These are phyloP conservation scores for Sequoiadendron giganteum DNA, from an alignment of 75 land plant species.

Conservation along the genomic window DNA sequence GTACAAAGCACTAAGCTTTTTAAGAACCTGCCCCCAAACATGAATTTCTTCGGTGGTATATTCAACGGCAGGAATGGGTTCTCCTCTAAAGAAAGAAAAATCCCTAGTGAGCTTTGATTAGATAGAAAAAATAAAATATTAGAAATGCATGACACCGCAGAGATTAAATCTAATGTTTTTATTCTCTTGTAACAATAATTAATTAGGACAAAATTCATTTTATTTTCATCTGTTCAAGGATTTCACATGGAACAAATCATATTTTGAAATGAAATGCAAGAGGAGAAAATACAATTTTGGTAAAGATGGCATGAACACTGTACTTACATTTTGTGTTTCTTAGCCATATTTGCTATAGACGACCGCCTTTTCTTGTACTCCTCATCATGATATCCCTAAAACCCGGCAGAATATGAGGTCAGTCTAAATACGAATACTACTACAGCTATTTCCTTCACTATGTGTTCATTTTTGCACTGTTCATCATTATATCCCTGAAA, in stretches of 20 bases:
- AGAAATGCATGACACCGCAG: not conserved
- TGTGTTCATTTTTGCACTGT: slow-evolving; percentile 19
- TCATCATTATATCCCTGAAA: slow-evolving; percentile 22
- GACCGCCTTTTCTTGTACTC: slow-evolving; percentile 27
- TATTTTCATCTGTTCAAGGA: not conserved
- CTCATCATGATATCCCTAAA: slow-evolving; percentile 25
- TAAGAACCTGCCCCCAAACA: slow-evolving; percentile 25
- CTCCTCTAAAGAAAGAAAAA: slow-evolving; percentile 15
- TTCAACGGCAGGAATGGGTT: slow-evolving; percentile 20
- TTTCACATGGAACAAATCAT: not conserved
- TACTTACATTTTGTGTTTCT: slow-evolving; percentile 21
- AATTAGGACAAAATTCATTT: not conserved
- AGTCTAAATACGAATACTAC: not conserved
- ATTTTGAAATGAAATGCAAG: not conserved
- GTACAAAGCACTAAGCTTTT: slow-evolving; percentile 18
- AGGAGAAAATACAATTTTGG: not conserved
- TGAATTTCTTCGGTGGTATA: slow-evolving; percentile 23
- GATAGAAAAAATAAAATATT: not conserved
- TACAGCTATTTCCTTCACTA: not conserved
- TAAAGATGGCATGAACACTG: not conserved
- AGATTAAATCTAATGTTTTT: not conserved
- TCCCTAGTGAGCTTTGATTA: not conserved
- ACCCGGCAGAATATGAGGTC: not conserved
- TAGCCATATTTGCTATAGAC: slow-evolving; percentile 21
- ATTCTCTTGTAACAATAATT: not conserved